These are phyloP conservation scores for Erythrobasidium hasegawianum DNA, from an alignment of 1,284 basidiomycete species.

Conservation along the genomic window DNA sequence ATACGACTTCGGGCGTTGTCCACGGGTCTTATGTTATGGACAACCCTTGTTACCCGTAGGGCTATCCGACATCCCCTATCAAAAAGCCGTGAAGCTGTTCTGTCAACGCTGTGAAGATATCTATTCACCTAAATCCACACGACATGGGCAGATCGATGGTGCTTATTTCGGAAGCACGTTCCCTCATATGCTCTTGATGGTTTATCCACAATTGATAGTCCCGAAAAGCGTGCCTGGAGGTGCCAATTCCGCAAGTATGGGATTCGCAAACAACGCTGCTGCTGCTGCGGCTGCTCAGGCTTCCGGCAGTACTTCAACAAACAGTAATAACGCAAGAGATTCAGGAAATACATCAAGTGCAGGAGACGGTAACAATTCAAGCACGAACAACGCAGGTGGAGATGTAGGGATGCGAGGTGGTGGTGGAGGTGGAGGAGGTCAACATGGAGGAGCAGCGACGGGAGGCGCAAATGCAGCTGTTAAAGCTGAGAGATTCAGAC, in stretches of 20 bases:
- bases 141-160: conserved; percentile 91
- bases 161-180: conserved; percentile 94
- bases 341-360: conserved; percentile 14
- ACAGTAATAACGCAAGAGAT: conserved; percentile 37
- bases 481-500: conserved; percentile 83
- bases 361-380: conserved; percentile 14
- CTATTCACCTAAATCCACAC: conserved; percentile 88
- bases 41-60: conserved; percentile 94
- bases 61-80: conserved; percentile 85
- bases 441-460: conserved; percentile 60
- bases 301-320: conserved; percentile 42
- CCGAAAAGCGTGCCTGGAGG: conserved; percentile 56
- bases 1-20: conserved; percentile 92
- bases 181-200: conserved; percentile 90
- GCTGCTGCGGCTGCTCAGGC: conserved; percentile 5
- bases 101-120: conserved; percentile 95
- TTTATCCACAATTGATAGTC: conserved; percentile 84
- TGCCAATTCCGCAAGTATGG: conserved; percentile 28
- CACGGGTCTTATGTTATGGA: conserved; percentile 83
- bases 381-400: conserved; percentile 3
- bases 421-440: conserved; percentile 47
- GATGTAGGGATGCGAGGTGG: conserved; percentile 38
- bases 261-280: conserved; percentile 26
- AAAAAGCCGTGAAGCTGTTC: conserved; percentile 94
- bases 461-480: conserved; percentile 57